These are phyloP conservation scores for Tylopilus plumbeoviolaceoides DNA, from an alignment of 768 basidiomycete genomes.

Conservation along the genomic window DNA sequence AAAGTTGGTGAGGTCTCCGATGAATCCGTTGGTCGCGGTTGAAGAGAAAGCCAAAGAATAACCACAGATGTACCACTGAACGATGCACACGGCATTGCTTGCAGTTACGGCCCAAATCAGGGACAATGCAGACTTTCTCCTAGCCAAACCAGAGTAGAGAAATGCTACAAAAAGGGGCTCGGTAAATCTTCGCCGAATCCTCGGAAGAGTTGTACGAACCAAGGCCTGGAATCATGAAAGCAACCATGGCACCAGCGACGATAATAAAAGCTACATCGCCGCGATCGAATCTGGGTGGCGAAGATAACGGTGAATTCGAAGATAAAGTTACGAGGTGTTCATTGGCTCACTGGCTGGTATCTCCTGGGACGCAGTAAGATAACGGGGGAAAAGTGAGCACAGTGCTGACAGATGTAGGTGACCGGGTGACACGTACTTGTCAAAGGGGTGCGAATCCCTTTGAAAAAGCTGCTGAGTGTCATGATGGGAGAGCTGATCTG, in stretches of 20 bases:
- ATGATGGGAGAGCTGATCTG: conserved; percentile 5
- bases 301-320: conserved; percentile 4
- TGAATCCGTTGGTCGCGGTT: conserved; percentile 68
- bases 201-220: conserved; percentile 35
- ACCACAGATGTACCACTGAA: conserved; percentile 82
- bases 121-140: conserved; percentile 66
- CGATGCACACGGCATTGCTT: conserved; percentile 69
- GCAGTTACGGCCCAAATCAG: conserved; percentile 75
- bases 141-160: conserved; percentile 67
- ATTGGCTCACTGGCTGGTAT: conserved; percentile 26
- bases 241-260: conserved; percentile 63
- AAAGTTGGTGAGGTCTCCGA: conserved; percentile 78
- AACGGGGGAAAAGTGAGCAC: conserved; percentile 2
- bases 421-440: conserved; percentile 18
- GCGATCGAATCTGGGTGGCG: conserved; percentile 51
- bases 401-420: conserved; percentile 5
- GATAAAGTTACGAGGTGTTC: background rate
- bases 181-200: background rate
- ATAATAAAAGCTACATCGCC: conserved; percentile 73
- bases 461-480: conserved; percentile 1
- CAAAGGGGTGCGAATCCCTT: background rate
- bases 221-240: conserved; percentile 75
- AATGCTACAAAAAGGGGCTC: conserved; percentile 43
- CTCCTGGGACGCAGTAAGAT: conserved; percentile 17
- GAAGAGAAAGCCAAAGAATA: conserved; percentile 84